Conservation (phyloP, 306 rosid species). For the Ochetophila trinervis region DNA sequence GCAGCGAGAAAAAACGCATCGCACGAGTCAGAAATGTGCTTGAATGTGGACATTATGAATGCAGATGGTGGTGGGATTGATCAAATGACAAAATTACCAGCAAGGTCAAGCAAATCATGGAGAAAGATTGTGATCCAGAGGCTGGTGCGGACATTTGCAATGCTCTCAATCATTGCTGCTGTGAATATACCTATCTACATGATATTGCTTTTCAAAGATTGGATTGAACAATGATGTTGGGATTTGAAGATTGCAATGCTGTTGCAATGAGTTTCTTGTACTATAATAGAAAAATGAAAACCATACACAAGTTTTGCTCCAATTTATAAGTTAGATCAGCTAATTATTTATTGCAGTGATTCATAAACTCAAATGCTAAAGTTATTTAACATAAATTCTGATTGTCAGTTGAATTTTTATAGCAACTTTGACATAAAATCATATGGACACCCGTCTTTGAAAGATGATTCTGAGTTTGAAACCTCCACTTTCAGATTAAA, state of each 20-base stretch:
- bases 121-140: conserved; percentile 51
- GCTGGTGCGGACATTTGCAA: conserved; percentile 46
- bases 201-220: conserved; percentile 80
- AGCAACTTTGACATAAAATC: too few relatives aligned
- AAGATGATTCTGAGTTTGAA: too few relatives aligned
- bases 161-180: conserved; percentile 60
- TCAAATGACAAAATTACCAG: conserved; percentile 37
- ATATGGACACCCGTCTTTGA: too few relatives aligned
- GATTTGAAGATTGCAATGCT: neutral
- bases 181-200: conserved; percentile 78
- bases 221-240: conserved; percentile 56
- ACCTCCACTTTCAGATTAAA: too few relatives aligned
- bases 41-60: conserved; percentile 40
- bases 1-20: conserved; percentile 50
- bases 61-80: conserved; percentile 37
- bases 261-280: conserved; percentile 2
- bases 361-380: too few relatives aligned
- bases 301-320: too few relatives aligned
- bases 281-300: too few relatives aligned
- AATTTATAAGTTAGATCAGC: too few relatives aligned
- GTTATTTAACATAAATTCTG: too few relatives aligned
- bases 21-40: conserved; percentile 43
- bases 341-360: too few relatives aligned
- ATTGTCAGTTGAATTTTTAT: too few relatives aligned
- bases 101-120: conserved; percentile 54